Conservation (phyloP, 2,329 filamentous ascomycete species). For the Penicillium sp. region DNA sequence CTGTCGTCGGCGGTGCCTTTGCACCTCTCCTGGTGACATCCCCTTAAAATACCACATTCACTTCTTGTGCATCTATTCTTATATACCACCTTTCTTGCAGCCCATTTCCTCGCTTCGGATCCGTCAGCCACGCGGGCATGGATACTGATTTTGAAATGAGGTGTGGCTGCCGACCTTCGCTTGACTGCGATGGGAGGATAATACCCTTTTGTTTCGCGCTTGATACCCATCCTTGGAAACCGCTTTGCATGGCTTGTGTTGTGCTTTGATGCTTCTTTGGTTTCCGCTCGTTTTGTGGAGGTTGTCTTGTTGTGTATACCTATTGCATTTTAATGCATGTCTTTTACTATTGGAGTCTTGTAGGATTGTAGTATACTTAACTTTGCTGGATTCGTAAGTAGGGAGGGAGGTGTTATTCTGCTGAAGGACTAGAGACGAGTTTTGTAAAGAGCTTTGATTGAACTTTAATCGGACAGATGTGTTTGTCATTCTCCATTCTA, state of each 20-base stretch:
- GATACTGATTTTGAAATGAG: background rate
- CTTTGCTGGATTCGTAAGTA: no score
- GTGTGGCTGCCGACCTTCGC: background rate
- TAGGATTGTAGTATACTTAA: no score
- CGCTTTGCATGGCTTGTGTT: no score
- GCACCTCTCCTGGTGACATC: constrained; percentile 36
- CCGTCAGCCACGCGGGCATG: background rate
- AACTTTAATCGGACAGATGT: no score
- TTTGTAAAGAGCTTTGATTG: no score
- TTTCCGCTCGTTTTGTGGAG: background rate
- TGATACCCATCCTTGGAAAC: background rate
- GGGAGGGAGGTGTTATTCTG: no score
- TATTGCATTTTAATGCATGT: background rate
- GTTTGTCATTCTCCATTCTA: no score
- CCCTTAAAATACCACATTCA: constrained; percentile 7
- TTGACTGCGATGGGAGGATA: background rate
- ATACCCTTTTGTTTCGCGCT: background rate
- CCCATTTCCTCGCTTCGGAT: background rate
- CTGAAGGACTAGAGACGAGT: no score
- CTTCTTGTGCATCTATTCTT: constrained; percentile 22
- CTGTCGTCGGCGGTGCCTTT: constrained; percentile 51
- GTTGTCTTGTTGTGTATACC: background rate
- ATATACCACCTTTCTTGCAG: constrained; percentile 6
- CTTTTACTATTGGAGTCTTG: background rate
- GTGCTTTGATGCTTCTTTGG: background rate